Conservation (phyloP, 2,329 filamentous ascomycete genomes). For the Aspergillus uvarum region DNA sequence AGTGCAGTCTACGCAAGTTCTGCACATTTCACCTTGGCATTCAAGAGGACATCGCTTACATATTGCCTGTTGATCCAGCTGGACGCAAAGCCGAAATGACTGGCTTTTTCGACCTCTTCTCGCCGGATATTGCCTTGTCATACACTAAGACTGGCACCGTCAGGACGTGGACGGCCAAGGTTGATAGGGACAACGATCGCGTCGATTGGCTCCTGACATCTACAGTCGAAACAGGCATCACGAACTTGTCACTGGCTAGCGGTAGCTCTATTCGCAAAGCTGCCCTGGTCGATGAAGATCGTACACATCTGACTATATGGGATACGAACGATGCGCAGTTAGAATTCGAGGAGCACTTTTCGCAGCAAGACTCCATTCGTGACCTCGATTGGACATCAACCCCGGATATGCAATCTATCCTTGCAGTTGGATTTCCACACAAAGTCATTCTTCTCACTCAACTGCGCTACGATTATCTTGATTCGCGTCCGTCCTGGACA, state of each 20-base stretch:
- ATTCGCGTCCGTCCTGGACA: conserved; percentile 86
- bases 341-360: conserved; percentile 76
- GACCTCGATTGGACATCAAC: conserved; percentile 95
- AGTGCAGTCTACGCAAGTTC: conserved; percentile 61
- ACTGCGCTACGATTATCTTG: conserved; percentile 87
- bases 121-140: conserved; percentile 80
- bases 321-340: conserved; percentile 78
- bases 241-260: conserved; percentile 72
- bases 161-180: conserved; percentile 79
- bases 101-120: conserved; percentile 81
- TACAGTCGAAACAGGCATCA: conserved; percentile 74
- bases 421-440: conserved; percentile 90
- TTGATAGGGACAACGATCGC: conserved; percentile 59
- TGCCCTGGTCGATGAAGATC: conserved; percentile 72
- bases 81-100: conserved; percentile 70
- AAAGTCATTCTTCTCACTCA: conserved; percentile 79
- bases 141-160: conserved; percentile 74
- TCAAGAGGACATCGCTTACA: conserved; percentile 53
- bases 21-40: conserved; percentile 67
- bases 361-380: conserved; percentile 70
- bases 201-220: conserved; percentile 83
- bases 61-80: conserved; percentile 83
- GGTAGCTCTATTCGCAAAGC: conserved; percentile 85
- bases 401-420: conserved; percentile 80
- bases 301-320: conserved; percentile 84